Conservation (phyloP, 805 yeast genomes). For the Lipomyces oligophaga region DNA sequence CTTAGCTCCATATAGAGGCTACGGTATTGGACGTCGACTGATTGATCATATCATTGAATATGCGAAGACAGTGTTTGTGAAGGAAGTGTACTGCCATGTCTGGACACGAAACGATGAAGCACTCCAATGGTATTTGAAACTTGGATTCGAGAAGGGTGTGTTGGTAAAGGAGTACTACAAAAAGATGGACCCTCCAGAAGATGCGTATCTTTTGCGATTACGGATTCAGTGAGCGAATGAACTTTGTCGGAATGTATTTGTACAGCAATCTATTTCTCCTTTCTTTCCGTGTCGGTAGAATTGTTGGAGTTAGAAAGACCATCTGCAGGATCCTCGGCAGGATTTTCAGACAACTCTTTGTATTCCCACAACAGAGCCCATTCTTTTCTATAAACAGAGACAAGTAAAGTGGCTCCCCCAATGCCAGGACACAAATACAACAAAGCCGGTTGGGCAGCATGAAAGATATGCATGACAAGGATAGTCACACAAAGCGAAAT, state of each 20-base stretch:
- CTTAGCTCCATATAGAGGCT: conserved; percentile 55
- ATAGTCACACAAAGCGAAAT: conserved; percentile 47
- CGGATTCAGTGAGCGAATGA: conserved; percentile 5
- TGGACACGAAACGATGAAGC: conserved; percentile 45
- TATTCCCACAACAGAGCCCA: conserved; percentile 18
- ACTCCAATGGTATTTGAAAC: conserved; percentile 48
- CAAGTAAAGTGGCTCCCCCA: conserved; percentile 20
- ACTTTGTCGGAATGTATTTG: not conserved
- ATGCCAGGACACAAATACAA: conserved; percentile 55
- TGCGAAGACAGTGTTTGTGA: conserved; percentile 53
- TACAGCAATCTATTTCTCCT: not conserved
- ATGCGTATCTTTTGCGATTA: conserved; percentile 42
- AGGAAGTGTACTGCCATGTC: conserved; percentile 52
- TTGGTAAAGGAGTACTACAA: conserved; percentile 47
- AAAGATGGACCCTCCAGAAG: conserved; percentile 43
- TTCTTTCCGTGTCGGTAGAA: conserved; percentile 1
- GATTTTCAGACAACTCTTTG: conserved; percentile 21
- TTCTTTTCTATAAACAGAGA: conserved; percentile 13
- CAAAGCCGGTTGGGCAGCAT: conserved; percentile 63
- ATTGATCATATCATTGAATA: conserved; percentile 54
- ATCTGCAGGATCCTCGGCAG: conserved; percentile 32
- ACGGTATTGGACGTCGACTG: conserved; percentile 60
- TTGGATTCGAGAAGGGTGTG: conserved; percentile 47
- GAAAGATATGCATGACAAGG: conserved; percentile 39
- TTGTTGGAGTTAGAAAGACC: too few species aligned